Evolutionary conservation across 495 filamentous ascomycete genomes (phyloP).

Genomic region (Margaritispora aquatica): DNA sequence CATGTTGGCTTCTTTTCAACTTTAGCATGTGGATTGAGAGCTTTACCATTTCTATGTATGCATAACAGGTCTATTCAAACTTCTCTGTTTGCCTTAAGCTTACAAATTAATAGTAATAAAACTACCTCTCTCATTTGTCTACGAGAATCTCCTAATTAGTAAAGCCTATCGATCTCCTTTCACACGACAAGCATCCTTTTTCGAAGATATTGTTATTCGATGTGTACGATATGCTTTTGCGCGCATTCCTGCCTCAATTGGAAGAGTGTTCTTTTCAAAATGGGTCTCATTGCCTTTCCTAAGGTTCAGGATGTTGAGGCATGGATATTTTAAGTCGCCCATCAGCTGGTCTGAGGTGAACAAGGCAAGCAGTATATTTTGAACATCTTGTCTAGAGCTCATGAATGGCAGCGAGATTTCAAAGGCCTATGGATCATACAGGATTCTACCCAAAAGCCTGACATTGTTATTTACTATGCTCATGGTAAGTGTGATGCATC

Average conservation of each 20-base stretch:
- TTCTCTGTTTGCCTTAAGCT: too few relatives aligned
- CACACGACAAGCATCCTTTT: conserved; percentile 55
- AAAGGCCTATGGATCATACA: conserved; percentile 57
- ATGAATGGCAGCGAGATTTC: conserved; percentile 29
- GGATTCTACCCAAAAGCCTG: conserved; percentile 46
- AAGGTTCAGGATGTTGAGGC: conserved; percentile 63
- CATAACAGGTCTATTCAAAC: too few relatives aligned
- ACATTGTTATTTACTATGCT: conserved; percentile 66
- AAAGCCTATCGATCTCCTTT: conserved; percentile 46
- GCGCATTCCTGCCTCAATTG: conserved; percentile 56
- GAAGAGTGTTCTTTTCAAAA: conserved; percentile 71
- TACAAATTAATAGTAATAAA: conserved; percentile 52
- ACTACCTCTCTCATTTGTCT: conserved; percentile 50
- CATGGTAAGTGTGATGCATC: too few relatives aligned
- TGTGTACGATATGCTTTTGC: conserved; percentile 74
- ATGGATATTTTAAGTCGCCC: conserved; percentile 56
- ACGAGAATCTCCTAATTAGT: conserved; percentile 47
- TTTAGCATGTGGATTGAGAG: conserved; percentile 45
- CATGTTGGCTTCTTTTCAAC: conserved; percentile 51
- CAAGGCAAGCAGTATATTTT: conserved; percentile 29
- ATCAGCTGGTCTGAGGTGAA: conserved; percentile 55
- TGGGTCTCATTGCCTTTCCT: conserved; percentile 64
- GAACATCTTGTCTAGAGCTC: neutral
- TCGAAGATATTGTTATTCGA: conserved; percentile 67
- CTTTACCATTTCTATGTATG: conserved; percentile 67